Conservation (phyloP, 371 early-diverging fungal species). For the Syncephalastrum sp. region DNA sequence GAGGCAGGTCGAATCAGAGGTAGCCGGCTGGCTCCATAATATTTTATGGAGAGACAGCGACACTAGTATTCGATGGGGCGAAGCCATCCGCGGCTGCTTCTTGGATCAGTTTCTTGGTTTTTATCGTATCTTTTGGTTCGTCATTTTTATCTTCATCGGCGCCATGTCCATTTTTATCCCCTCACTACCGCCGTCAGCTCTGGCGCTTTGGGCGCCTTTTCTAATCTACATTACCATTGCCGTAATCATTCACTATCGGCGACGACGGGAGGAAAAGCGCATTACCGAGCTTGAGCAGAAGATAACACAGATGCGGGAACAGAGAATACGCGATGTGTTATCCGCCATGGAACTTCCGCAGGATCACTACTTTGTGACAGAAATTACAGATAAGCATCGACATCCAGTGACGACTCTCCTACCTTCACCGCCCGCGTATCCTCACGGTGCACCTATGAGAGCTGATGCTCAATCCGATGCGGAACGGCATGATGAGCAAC, state of each 20-base stretch:
- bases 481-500: neutral
- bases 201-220: slow-evolving; percentile 5
- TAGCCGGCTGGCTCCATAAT: neutral
- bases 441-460: neutral
- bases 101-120: slow-evolving; percentile 3
- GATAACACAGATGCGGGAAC: slow-evolving; percentile 2
- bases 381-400: slow-evolving; percentile 1
- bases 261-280: neutral
- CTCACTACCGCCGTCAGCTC: neutral
- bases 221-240: neutral
- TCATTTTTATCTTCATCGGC: slow-evolving; percentile 3
- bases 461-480: neutral
- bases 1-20: neutral
- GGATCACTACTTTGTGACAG: slow-evolving; percentile 4
- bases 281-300: neutral
- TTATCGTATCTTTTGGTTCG: slow-evolving; percentile 5
- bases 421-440: slow-evolving; percentile 7
- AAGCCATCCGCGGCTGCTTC: slow-evolving; percentile 1
- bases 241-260: neutral
- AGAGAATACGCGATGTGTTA: slow-evolving; percentile 1
- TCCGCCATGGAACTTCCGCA: neutral
- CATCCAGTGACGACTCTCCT: slow-evolving; percentile 7
- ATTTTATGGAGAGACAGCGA: neutral
- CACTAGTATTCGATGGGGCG: neutral
- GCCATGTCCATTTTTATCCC: slow-evolving; percentile 8